Evolutionary conservation across 1,284 basidiomycete species (phyloP), one percentile per base, ranked within the genome.

Genomic region (Macrocystidia cucumis): DNA sequence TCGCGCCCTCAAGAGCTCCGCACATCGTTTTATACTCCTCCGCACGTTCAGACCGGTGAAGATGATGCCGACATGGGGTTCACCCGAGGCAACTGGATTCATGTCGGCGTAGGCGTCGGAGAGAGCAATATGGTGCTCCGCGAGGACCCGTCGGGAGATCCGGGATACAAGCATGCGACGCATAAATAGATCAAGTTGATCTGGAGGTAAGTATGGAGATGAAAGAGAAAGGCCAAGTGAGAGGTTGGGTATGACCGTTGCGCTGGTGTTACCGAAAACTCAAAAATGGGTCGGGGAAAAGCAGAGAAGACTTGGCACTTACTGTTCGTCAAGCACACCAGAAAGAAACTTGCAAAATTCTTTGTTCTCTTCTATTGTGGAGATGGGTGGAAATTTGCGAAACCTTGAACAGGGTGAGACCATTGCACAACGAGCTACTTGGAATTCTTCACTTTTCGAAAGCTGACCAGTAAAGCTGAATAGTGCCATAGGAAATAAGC

Each of bases 81-180:
- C 71, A 20, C 54, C 57, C 2, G 54, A 40, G 3, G 48, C 40
- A 14, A 64, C 54, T 24, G 54, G 8, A 25, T 25, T 8, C 11
- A 12, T 54, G 37, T 63, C 40, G 18, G 47, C 49, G 13, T 55
- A 65, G 14, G 60, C 54, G 38, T 78, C 71, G 3, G 86, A 83
- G 3, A 95, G 65, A 2, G 88, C 84, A 37, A 93, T 78, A 48
- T 95, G 91, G 50, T 95, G 91, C 52, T 93, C 87, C 1, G 82
- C 87, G 19, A 95, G 69, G 18, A 95, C 91, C 26, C 91, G 75
- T 16, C 91, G 72, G 6, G 90, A 91, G 53, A 95, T 91, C 35
- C 91, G 72, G 2, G 90, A 92, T 29, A 90, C 72, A 6, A 95
- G 71, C 91, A 95, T 95, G 17, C 90, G 75, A 14, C 78, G 75